Conservation (phyloP, 148 eudicot species). For the Amaranthus palmeri region DNA sequence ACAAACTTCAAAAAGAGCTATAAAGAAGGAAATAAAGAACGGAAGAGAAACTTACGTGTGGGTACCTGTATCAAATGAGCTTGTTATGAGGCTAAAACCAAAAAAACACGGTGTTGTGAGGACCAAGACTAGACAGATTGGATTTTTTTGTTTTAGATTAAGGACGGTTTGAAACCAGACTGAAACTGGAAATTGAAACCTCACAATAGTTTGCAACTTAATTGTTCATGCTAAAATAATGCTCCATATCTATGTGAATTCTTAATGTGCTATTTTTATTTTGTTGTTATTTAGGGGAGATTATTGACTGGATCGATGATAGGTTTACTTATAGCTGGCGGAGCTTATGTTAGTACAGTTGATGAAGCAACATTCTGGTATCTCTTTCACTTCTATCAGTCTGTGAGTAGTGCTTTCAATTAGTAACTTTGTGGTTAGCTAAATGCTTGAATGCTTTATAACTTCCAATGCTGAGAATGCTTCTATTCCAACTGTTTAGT, state of each 20-base stretch:
- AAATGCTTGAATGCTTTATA: not conserved
- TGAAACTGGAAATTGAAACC: not conserved
- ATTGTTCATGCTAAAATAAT: not conserved
- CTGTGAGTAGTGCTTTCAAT: not conserved
- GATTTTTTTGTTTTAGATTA: not conserved
- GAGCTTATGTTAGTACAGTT: constrained; percentile 98
- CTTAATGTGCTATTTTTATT: not conserved
- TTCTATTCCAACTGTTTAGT: not conserved
- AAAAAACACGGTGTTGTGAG: not conserved
- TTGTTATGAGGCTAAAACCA: no score
- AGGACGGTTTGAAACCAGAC: not conserved
- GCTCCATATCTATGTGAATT: not conserved
- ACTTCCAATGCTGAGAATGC: constrained; percentile 1
- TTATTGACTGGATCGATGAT: constrained; percentile 72
- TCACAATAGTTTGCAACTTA: not conserved
- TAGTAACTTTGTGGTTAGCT: not conserved
- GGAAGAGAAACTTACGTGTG: no score
- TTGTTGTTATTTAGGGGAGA: constrained; percentile 46
- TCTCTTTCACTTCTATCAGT: not conserved
- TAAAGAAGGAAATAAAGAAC: no score
- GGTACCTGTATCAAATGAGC: no score
- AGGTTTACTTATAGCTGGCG: constrained; percentile 81
- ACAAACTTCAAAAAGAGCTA: no score
- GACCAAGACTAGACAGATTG: not conserved
- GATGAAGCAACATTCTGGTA: constrained; percentile 99